A percentile compares a stretch with the other conserved stretches of the same genome.
Evolutionary conservation across 768 basidiomycete species (phyloP).

Genomic region (Amanita fuliginea): DNA sequence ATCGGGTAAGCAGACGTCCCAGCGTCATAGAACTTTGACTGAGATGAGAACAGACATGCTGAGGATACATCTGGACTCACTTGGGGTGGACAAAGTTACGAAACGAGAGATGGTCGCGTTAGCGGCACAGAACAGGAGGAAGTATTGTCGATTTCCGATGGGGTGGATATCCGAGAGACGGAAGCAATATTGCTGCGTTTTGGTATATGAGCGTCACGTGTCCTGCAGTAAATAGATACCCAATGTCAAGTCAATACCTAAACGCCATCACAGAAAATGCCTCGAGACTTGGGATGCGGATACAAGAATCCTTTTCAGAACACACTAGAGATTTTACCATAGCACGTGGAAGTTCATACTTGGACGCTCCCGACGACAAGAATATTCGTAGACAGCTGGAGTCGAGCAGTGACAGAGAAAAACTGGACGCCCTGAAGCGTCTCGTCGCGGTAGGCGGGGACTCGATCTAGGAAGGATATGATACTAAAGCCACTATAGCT

Average conservation of each 20-base stretch:
- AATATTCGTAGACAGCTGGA: slow-evolving; percentile 79
- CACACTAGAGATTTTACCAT: slow-evolving; percentile 65
- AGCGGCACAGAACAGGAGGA: slow-evolving; percentile 23
- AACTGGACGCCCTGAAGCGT: slow-evolving; percentile 90
- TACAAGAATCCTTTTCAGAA: slow-evolving; percentile 77
- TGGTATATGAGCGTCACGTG: background rate
- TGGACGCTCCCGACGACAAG: slow-evolving; percentile 72
- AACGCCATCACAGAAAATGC: slow-evolving; percentile 71
- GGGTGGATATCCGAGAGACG: slow-evolving; percentile 36
- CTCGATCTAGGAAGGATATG: background rate
- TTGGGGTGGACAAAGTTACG: slow-evolving; percentile 51
- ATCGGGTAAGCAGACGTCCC: slow-evolving; percentile 27
- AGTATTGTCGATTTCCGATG: slow-evolving; percentile 17
- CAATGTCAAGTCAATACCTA: slow-evolving; percentile 35
- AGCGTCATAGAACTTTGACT: background rate
- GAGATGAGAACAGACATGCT: slow-evolving; percentile 23
- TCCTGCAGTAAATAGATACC: background rate
- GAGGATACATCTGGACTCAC: slow-evolving; percentile 38
- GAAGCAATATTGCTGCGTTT: slow-evolving; percentile 36
- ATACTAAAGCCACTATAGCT: slow-evolving; percentile 35
- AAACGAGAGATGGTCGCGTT: slow-evolving; percentile 33
- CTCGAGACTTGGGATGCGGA: slow-evolving; percentile 67
- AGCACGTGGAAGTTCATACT: slow-evolving; percentile 43
- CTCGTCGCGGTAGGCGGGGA: slow-evolving; percentile 73
- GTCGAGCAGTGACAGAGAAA: slow-evolving; percentile 79